Conservation (phyloP, 208 protist species). For the Trypanosoma vivax region DNA sequence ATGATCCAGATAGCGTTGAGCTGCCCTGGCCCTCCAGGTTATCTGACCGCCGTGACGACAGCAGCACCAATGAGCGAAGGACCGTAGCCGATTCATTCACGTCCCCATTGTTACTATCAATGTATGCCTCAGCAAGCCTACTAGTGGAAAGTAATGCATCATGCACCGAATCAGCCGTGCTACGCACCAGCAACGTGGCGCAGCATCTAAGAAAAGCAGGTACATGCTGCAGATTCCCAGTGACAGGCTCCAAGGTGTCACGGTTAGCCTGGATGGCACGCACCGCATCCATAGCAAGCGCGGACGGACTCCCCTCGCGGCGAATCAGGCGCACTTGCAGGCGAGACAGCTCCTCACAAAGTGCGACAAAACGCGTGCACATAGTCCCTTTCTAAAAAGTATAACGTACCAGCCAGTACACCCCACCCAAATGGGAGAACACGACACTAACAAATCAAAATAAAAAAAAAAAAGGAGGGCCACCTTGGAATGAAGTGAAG, state of each 20-base stretch:
- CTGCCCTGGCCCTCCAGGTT: slow-evolving; percentile 3
- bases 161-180: slow-evolving; percentile 27
- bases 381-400: neutral
- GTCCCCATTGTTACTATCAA: slow-evolving; percentile 30
- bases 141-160: slow-evolving; percentile 35
- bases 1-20: neutral
- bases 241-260: slow-evolving; percentile 11
- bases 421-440: neutral
- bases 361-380: slow-evolving; percentile 15
- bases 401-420: neutral
- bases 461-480: no score
- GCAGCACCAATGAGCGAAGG: slow-evolving; percentile 39
- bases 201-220: slow-evolving; percentile 60
- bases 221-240: slow-evolving; percentile 22
- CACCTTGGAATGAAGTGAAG: no score
- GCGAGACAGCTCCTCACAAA: slow-evolving; percentile 66
- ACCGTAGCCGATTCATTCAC: slow-evolving; percentile 61
- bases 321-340: slow-evolving; percentile 71
- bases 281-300: slow-evolving; percentile 36
- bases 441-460: no score
- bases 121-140: slow-evolving; percentile 33
- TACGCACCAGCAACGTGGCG: slow-evolving; percentile 43
- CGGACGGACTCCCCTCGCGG: slow-evolving; percentile 34
- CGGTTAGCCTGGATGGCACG: slow-evolving; percentile 35
- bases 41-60: slow-evolving; percentile 17